phyloP scores from a whole-genome alignment of 129 eudicot species.

The Arctium minus region DNA sequence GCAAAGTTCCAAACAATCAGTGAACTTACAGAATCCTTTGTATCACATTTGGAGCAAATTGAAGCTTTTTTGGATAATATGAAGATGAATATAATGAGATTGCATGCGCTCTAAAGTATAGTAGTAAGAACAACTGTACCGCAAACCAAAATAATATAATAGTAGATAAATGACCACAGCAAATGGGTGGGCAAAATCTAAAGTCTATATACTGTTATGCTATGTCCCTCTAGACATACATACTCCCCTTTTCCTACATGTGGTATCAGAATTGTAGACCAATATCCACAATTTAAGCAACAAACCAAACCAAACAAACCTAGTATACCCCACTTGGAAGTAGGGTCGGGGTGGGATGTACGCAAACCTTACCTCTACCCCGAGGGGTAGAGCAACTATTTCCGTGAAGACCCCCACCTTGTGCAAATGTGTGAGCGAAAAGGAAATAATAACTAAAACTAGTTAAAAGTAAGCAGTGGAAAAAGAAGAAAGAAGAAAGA shows the following conservation, averaged over 20 bases:
- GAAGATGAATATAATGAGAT: not conserved
- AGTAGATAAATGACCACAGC: not conserved
- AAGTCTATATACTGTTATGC: not conserved
- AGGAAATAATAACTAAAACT: too few relatives aligned
- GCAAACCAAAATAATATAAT: too few relatives aligned
- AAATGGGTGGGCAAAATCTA: not conserved
- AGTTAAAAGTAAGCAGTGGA: too few relatives aligned
- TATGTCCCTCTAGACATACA: not conserved
- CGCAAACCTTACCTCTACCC: too few relatives aligned
- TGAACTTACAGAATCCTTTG: not conserved
- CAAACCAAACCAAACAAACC: not conserved
- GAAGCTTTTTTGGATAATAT: not conserved
- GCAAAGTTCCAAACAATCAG: not conserved
- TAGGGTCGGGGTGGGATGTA: too few relatives aligned
- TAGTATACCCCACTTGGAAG: too few relatives aligned
- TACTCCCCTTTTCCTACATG: not conserved
- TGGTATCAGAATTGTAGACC: not conserved
- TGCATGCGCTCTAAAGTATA: not conserved
- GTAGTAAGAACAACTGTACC: too few relatives aligned
- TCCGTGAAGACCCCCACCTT: too few relatives aligned
- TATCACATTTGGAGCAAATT: not conserved
- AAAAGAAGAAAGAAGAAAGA: too few relatives aligned
- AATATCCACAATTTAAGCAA: not conserved
- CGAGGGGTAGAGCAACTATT: too few relatives aligned
- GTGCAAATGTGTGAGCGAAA: too few relatives aligned